Evolutionary conservation across 768 basidiomycete species (phyloP), one percentile per base, ranked within the genome.

Genomic region (Suillus spraguei): DNA sequence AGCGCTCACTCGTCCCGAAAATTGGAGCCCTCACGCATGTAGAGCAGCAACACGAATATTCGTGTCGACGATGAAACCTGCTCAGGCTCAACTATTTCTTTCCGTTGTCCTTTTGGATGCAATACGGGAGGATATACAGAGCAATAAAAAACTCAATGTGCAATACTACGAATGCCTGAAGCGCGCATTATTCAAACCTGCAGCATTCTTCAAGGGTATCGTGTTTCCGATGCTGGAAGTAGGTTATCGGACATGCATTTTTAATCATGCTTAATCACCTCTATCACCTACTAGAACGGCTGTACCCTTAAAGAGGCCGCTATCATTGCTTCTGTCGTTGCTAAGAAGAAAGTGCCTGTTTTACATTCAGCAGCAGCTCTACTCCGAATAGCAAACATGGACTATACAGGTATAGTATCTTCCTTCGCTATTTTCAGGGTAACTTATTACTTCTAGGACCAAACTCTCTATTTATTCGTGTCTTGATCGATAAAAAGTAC

Each of bases 201-300:
- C 91, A 4, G 97, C 97, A 1, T 98, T 99, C 75, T 99, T 99
- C 83, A 99, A 99, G 74, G 97, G 97, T 5, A 89, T 99, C 63
- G 83, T 99, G 42, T 98, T 99, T 75, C 97, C 97, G 0, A 82
- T 99, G 74, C 84, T 97, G 64, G 94, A 97, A 72, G 96, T 95
- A 70, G 67, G 89, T 72, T 14, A 60, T 38, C 58, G 55, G 20
- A 49, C 44, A n/a, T 16, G 82, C 79, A 74, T 80, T 76, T 32
- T 39, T 50, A 38, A 52, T 63, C 59, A 69, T 61, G 11, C 28
- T 47, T 5, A 50, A 9, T 64, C 22, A 14, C 24, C 17, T 24
- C 20, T 10, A 13, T 35, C 20, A 50, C 55, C 8, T 16, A 28
- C 22, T n/a, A 91, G 88, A 80, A 78, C 64, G 92, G 94, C 16